Evolutionary conservation across 1,284 basidiomycete species (phyloP).

Genomic region (Trichosporon faecale): DNA sequence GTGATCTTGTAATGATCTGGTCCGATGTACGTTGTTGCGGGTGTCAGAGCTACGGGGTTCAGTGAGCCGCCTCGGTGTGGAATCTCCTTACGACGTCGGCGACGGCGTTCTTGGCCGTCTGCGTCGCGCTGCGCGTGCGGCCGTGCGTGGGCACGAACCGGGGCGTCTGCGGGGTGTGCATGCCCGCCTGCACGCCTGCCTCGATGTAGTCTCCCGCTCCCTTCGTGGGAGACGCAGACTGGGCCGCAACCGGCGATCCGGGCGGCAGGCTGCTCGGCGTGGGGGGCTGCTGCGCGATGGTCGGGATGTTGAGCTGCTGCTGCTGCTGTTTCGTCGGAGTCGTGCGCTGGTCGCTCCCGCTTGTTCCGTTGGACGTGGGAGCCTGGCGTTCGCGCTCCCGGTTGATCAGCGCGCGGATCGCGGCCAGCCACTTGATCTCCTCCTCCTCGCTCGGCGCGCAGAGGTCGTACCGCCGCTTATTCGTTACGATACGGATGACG

Average conservation of each 20-base stretch:
- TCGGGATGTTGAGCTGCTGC: slow-evolving; percentile 25
- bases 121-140: slow-evolving; percentile 41
- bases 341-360: slow-evolving; percentile 3
- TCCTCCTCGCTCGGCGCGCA: slow-evolving; percentile 97
- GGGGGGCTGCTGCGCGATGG: slow-evolving; percentile 41
- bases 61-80: slow-evolving; percentile 4
- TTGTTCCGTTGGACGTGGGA: neutral
- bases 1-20: too few relatives aligned
- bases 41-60: too few relatives aligned
- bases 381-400: slow-evolving; percentile 34
- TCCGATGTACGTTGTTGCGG: neutral
- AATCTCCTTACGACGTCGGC: slow-evolving; percentile 47
- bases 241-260: neutral
- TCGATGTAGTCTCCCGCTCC: neutral
- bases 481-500: slow-evolving; percentile 95
- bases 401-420: slow-evolving; percentile 78
- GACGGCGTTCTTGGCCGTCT: slow-evolving; percentile 49
- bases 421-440: slow-evolving; percentile 96
- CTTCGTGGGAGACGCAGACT: neutral
- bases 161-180: neutral
- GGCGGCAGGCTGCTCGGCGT: slow-evolving; percentile 26
- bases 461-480: slow-evolving; percentile 80
- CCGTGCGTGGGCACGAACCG: slow-evolving; percentile 31
- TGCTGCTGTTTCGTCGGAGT: slow-evolving; percentile 8
- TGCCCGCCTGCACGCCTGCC: neutral